These are phyloP conservation scores for Fusarium staphyleae DNA, from an alignment of 2,329 filamentous ascomycete species.

Conservation along the genomic window DNA sequence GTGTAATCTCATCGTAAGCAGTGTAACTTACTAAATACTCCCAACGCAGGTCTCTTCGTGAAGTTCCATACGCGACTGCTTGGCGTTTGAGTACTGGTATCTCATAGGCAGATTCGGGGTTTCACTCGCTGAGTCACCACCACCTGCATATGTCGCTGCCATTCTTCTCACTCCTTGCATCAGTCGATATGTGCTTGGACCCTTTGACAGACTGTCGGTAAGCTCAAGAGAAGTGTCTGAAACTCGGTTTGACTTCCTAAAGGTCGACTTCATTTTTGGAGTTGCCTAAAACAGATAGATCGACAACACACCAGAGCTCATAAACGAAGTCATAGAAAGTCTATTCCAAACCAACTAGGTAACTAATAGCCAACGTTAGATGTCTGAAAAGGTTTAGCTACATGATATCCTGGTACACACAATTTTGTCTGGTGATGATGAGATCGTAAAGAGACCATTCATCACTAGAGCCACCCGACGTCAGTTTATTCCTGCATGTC, in stretches of 20 bases:
- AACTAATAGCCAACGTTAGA: too few relatives aligned
- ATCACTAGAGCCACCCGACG: background rate
- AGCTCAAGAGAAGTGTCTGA: background rate
- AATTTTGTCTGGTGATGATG: background rate
- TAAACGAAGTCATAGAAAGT: slow-evolving; percentile 8
- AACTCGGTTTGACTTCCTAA: background rate
- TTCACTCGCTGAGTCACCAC: too few relatives aligned
- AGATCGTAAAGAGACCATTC: background rate
- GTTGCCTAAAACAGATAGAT: background rate
- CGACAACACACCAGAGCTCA: background rate
- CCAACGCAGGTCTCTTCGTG: too few relatives aligned
- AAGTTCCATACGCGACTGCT: too few relatives aligned
- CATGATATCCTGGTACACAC: background rate
- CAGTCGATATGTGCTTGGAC: too few relatives aligned
- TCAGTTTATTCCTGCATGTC: slow-evolving; percentile 33
- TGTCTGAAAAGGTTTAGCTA: slow-evolving; percentile 1
- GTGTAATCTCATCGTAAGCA: too few relatives aligned
- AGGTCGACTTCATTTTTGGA: background rate
- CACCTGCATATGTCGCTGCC: background rate
- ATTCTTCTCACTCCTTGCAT: background rate
- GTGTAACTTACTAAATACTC: too few relatives aligned
- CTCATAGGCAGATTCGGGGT: too few relatives aligned
- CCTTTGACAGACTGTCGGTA: background rate
- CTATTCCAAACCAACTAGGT: slow-evolving; percentile 1
- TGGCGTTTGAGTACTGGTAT: too few relatives aligned